Percentiles rank a stretch among this genome's conserved stretches.
These are phyloP conservation scores for Neophaeococcomyces mojaviensis DNA, from an alignment of 2,329 filamentous ascomycete genomes.

Conservation along the genomic window DNA sequence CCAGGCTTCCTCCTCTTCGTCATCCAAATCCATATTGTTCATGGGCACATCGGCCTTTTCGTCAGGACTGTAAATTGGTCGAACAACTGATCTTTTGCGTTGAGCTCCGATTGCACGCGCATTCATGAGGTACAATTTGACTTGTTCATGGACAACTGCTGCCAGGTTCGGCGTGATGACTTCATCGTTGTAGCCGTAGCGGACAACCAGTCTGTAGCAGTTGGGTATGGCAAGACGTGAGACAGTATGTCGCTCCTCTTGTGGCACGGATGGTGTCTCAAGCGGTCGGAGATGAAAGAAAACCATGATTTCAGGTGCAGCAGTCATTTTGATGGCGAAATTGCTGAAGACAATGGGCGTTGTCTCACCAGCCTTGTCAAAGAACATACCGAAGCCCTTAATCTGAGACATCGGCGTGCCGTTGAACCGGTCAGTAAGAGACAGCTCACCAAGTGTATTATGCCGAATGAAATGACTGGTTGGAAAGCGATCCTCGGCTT, in stretches of 20 bases:
- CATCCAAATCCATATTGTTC: neutral
- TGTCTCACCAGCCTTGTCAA: conserved; percentile 63
- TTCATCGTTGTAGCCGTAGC: conserved; percentile 67
- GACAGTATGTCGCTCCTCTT: conserved; percentile 44
- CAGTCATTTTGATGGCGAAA: conserved; percentile 63
- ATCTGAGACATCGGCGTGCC: conserved; percentile 39
- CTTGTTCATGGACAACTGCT: conserved; percentile 51
- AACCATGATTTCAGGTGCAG: conserved; percentile 59
- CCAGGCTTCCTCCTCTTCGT: neutral
- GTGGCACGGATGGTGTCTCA: conserved; percentile 48
- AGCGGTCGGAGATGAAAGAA: conserved; percentile 67
- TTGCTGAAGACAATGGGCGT: conserved; percentile 63
- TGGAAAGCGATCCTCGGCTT: conserved; percentile 54
- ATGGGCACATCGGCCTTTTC: neutral
- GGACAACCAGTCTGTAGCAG: conserved; percentile 61
- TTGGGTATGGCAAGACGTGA: conserved; percentile 44
- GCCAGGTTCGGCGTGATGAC: conserved; percentile 60
- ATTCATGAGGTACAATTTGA: conserved; percentile 43
- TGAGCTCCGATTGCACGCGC: conserved; percentile 2
- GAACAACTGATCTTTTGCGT: neutral
- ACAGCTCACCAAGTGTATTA: conserved; percentile 18
- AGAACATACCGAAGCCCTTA: conserved; percentile 62
- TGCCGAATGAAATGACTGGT: conserved; percentile 31
- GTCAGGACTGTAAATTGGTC: neutral
- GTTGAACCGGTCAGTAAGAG: conserved; percentile 35